Conservation (phyloP, 139 green algal genomes). For the Closterium sp. region DNA sequence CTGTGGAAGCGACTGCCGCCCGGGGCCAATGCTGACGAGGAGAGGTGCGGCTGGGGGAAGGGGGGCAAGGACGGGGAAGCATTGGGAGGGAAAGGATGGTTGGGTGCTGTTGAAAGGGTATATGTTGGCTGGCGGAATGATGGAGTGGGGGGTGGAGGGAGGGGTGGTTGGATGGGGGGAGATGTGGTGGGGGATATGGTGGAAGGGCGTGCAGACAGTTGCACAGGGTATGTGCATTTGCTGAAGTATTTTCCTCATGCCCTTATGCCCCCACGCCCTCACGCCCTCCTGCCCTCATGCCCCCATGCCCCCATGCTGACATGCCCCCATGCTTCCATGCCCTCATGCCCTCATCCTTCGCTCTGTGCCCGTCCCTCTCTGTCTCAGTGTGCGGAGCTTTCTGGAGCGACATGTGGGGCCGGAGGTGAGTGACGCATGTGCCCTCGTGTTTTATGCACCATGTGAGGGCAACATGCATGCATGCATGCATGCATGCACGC, state of each 20-base stretch:
- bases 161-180: background rate
- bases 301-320: no score
- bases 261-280: no score
- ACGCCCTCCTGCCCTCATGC: no score
- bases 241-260: no score
- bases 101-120: no score
- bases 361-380: constrained; percentile 1
- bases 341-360: background rate
- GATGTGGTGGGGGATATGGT: background rate
- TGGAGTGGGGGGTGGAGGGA: no score
- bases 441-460: background rate
- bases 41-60: background rate
- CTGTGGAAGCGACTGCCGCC: constrained; percentile 30
- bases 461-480: background rate
- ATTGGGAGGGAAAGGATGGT: no score
- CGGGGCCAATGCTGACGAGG: background rate
- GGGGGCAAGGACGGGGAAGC: no score
- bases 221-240: background rate
- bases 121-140: no score
- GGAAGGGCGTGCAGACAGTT: background rate
- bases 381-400: constrained; percentile 39
- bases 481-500: background rate
- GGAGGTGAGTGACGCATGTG: constrained; percentile 11
- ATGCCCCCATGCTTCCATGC: background rate
- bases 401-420: constrained; percentile 41